Conservation (phyloP, 805 yeast species). For the Zygoascus flipseniorum region DNA sequence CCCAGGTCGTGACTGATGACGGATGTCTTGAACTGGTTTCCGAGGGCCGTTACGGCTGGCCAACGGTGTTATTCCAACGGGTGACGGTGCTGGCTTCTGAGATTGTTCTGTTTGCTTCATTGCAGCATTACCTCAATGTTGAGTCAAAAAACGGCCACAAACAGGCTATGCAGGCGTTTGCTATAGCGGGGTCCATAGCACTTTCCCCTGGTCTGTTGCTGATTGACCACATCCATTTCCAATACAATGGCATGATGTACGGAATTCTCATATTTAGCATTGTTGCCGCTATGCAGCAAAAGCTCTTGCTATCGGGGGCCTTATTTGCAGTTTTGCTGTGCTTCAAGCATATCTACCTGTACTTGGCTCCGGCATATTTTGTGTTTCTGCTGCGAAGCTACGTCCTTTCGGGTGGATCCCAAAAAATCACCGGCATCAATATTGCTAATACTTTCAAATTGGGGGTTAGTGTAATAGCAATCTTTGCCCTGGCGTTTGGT, state of each 20-base stretch:
- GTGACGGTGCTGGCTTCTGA: conserved; percentile 74
- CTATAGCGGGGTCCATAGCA: conserved; percentile 72
- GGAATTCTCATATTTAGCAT: conserved; percentile 72
- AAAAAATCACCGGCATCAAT: conserved; percentile 29
- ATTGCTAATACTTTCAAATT: conserved; percentile 56
- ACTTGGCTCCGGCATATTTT: conserved; percentile 91
- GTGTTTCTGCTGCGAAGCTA: conserved; percentile 67
- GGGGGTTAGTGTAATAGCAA: conserved; percentile 51
- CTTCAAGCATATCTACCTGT: conserved; percentile 89
- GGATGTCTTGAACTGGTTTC: conserved; percentile 68
- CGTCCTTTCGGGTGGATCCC: conserved; percentile 27
- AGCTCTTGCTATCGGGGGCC: conserved; percentile 45
- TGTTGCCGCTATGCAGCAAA: conserved; percentile 54
- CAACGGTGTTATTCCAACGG: conserved; percentile 80
- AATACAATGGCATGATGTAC: conserved; percentile 89
- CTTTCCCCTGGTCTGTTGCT: conserved; percentile 85
- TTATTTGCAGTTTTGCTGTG: conserved; percentile 73
- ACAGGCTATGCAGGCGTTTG: conserved; percentile 39
- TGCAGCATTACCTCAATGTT: conserved; percentile 54
- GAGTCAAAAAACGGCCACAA: background rate
- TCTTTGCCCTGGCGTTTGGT: conserved; percentile 61
- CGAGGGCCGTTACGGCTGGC: conserved; percentile 60
- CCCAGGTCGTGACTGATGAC: conserved; percentile 51
- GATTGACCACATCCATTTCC: conserved; percentile 94
- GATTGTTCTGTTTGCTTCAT: conserved; percentile 53